Conservation (phyloP, 345 rosid species). For the Populus ilicifolia region DNA sequence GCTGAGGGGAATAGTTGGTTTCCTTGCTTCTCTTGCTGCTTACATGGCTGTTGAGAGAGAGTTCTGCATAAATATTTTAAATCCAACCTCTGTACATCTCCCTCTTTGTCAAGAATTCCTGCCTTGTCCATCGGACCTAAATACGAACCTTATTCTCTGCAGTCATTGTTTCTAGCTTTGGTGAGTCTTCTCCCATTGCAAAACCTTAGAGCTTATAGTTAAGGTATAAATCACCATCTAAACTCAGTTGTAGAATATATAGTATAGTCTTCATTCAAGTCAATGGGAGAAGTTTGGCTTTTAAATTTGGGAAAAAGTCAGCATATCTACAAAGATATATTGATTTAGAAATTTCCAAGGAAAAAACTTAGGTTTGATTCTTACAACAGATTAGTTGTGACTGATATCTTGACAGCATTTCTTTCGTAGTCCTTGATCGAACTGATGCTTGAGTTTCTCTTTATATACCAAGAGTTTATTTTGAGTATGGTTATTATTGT, state of each 20-base stretch:
- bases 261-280: background rate
- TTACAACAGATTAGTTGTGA: background rate
- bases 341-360: background rate
- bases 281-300: background rate
- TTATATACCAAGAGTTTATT: too few relatives aligned
- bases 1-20: slow-evolving; percentile 32
- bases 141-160: background rate
- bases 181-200: background rate
- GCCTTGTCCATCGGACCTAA: background rate
- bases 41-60: slow-evolving; percentile 18
- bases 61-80: background rate
- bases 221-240: background rate
- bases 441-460: too few relatives aligned
- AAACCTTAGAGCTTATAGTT: background rate
- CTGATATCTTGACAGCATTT: background rate
- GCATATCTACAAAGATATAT: background rate
- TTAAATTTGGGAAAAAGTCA: background rate
- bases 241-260: background rate
- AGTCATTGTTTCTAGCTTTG: background rate
- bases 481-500: too few relatives aligned
- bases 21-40: slow-evolving; percentile 55
- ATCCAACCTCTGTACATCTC: background rate
- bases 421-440: background rate
- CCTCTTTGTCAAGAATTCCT: background rate
- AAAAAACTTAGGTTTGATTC: background rate